Base-by-base conservation (phyloP, 2,329 filamentous ascomycete species). In the Fusarium sp. region DNA sequence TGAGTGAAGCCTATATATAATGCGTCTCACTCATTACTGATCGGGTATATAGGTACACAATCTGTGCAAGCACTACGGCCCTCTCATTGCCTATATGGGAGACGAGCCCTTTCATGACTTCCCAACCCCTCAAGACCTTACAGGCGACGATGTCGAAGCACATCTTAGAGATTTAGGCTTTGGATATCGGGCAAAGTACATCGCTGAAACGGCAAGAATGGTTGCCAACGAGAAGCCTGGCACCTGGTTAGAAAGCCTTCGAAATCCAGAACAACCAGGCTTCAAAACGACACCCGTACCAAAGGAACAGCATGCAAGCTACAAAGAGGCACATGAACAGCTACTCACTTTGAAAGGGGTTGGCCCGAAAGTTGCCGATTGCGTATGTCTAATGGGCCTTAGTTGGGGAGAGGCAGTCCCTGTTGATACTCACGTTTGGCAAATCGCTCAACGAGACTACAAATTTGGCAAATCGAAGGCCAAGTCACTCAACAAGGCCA, bases 391-490 rank as follows among this genome's bases (percentile, higher is more conserved):
- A 21, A 98, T 99, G 92, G 97, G 97, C 0, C 82, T 99, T 16
- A 95, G 94, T 28, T 99, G 97, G 95, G 92, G 92, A 31, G 95
- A 98, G 80, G 91, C 94, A 5, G 94, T 99, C 2, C 96, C 96
- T 0, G 93, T 99, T 31, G 96, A 99, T 79, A 99, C 97, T 2
- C 97, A 99, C 80, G 93, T 99, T 15, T 98, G 94, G 95, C 94
- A 98, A 82, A 98, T 99, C 76, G 97, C 96, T 1, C 93, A 97
- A 78, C 87, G 96, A 54, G 96, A 99, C 79, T 99, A 99, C 81
- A 94, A 91, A 62, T 97, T 99, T 74, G 93, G 93, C 9, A 95
- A 93, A 76, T 89, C 88, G 11, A 96, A 94, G 76, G 92, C 80
- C 65, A 95, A 94, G 76, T 95, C 93, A 46, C 85, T 99, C 66